These are phyloP conservation scores for Oryza meyeriana DNA, from an alignment of 176 grass and related monocot species.

Conservation along the genomic window DNA sequence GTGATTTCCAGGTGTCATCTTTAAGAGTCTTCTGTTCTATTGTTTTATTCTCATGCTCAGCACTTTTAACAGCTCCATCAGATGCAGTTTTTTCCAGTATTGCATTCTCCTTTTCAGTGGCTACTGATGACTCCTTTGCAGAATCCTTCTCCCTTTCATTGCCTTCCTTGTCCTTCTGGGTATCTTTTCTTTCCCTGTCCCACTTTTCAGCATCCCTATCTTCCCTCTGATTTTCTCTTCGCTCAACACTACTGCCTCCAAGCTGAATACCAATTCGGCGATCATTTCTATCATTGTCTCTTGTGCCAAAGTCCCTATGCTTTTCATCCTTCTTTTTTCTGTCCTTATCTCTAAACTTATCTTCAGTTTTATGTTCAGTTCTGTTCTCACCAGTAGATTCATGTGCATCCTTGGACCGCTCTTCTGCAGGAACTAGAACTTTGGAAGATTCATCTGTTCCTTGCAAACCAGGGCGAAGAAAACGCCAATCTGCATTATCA, in stretches of 20 bases:
- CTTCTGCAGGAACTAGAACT: conserved; percentile 29
- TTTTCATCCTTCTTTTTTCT: conserved; percentile 67
- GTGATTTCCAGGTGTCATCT: conserved; percentile 61
- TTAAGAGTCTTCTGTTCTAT: conserved; percentile 52
- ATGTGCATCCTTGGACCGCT: conserved; percentile 45
- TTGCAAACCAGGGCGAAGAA: conserved; percentile 42
- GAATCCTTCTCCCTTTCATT: conserved; percentile 68
- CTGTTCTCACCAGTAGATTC: conserved; percentile 64
- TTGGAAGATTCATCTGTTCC: conserved; percentile 51
- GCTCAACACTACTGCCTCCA: conserved; percentile 39
- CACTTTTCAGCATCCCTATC: conserved; percentile 67
- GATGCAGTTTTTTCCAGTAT: conserved; percentile 47
- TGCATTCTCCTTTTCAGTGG: conserved; percentile 48
- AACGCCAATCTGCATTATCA: conserved; percentile 55
- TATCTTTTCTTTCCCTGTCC: conserved; percentile 65
- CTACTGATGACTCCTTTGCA: conserved; percentile 43
- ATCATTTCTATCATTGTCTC: conserved; percentile 65
- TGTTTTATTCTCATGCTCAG: conserved; percentile 52
- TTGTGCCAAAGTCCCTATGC: conserved; percentile 50
- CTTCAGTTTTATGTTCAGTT: conserved; percentile 57
- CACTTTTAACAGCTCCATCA: conserved; percentile 47
- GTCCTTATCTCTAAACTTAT: conserved; percentile 68
- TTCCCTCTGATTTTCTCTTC: conserved; percentile 69
- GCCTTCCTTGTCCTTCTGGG: conserved; percentile 54
- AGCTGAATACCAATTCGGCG: conserved; percentile 40